phyloP scores from a whole-genome alignment of 306 rosid species.

The Lathyrus tuberosus region DNA sequence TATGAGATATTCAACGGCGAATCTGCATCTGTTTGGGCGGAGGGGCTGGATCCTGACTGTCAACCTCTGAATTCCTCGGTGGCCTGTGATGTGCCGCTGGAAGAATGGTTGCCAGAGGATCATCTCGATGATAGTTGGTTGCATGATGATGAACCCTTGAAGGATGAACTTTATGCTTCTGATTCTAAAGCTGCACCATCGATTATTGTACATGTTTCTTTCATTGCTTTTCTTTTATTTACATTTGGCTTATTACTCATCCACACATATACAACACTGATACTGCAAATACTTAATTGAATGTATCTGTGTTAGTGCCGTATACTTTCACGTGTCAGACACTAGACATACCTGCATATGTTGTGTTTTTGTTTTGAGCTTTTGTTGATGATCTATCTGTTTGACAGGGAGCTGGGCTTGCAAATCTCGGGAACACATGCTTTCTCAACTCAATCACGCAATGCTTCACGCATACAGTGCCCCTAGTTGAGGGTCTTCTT shows the following conservation, averaged over 20 bases:
- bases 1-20: background rate
- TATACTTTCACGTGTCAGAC: background rate
- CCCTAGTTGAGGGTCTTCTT: slow-evolving; percentile 65
- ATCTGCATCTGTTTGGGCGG: slow-evolving; percentile 22
- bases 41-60: slow-evolving; percentile 12
- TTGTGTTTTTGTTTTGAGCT: background rate
- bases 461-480: slow-evolving; percentile 90
- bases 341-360: background rate
- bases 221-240: background rate
- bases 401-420: slow-evolving; percentile 83
- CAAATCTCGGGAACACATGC: slow-evolving; percentile 84
- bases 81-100: slow-evolving; percentile 30
- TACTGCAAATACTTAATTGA: no score
- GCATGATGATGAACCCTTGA: background rate
- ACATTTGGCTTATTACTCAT: background rate
- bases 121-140: background rate
- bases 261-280: no score
- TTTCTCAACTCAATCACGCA: slow-evolving; percentile 81
- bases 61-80: slow-evolving; percentile 3
- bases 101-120: background rate
- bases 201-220: slow-evolving; percentile 48
- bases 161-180: background rate
- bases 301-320: background rate
- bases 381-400: slow-evolving; percentile 22
- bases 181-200: slow-evolving; percentile 36